Percentiles rank a stretch among this genome's conserved stretches.
Conservation (phyloP, 2,329 filamentous ascomycete species). For the Aspergillus sp. region DNA sequence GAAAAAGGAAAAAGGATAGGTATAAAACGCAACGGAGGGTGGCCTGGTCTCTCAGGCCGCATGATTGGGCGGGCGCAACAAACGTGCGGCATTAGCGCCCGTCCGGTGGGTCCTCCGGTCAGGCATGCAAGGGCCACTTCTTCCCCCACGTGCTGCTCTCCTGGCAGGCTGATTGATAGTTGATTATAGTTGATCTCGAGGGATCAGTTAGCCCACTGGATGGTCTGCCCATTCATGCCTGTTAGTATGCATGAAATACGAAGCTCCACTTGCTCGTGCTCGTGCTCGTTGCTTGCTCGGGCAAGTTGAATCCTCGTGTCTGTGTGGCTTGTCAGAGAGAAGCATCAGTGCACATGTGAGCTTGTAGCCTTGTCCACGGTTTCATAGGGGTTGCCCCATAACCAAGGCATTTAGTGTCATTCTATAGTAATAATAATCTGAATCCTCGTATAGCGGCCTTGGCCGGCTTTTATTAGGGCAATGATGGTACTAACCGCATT, state of each 20-base stretch:
- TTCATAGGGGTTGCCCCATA: background rate
- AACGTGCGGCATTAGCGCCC: constrained; percentile 8
- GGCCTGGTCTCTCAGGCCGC: background rate
- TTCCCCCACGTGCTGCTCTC: constrained; percentile 16
- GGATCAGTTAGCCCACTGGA: no score
- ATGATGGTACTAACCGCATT: no score
- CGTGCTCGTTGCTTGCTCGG: background rate
- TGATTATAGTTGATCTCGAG: no score
- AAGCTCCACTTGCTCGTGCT: background rate
- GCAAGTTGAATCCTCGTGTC: background rate
- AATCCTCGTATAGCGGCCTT: no score
- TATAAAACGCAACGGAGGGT: background rate
- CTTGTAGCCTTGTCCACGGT: background rate
- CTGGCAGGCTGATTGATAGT: background rate
- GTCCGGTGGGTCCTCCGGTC: background rate
- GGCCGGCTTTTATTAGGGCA: no score
- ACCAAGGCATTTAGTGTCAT: background rate
- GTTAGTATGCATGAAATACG: background rate
- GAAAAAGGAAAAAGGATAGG: background rate
- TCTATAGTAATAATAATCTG: no score
- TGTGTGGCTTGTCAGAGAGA: background rate
- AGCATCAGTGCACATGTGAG: background rate
- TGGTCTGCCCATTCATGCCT: background rate
- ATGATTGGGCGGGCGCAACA: background rate
- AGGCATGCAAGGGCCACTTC: constrained; percentile 13